Base-by-base conservation (phyloP, 345 rosid genomes). In the Dipteronia dyeriana region DNA sequence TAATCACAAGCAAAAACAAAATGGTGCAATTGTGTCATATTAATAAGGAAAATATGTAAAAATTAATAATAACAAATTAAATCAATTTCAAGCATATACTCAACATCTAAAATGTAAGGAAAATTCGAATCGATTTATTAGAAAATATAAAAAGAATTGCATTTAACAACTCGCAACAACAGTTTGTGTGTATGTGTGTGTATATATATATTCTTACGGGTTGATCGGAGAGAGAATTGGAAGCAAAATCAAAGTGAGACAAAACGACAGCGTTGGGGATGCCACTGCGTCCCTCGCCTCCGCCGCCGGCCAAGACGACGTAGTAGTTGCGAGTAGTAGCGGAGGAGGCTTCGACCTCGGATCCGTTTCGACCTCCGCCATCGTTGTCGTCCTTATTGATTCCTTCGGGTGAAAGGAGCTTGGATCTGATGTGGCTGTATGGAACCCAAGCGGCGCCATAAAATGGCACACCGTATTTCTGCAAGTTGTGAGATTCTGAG, bases 211-310 rank as follows among this genome's bases (percentile, higher is more conserved):
- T 16, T 71, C 91, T 80, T 86, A 94, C 98, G 60, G 98, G 99
- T 64, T 88, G 84, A 39, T 83, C 78, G 16, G 91, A 89, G 71
- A 95, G 97, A 82, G 93, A 87, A 54, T 80, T 89, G 72, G 83
- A 80, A 56, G 85, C 81, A 68, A 80, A 78, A 83, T 95, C 92
- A 80, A 85, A 88, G 43, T 65, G 81, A 25, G 84, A 79, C 72
- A 95, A 59, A 65, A 93, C 47, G 64, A 91, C 66, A 17, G 97
- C 93, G 53, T 95, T 95, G 3, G 89, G 90, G 79, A 95, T 92
- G 39, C 99, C 98, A 80, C 86, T 94, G 47, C 82, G 84, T 45
- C 97, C 99, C 73, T 90, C 94, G 10, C 98, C 99, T 0, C 99
- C 98, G 10, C 99, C 99, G 23, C 99, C 99, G 0, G 92, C 79